A percentile compares a stretch with the other conserved stretches of the same genome.
Conservation (phyloP, 768 basidiomycete genomes). For the Leccinellum rugosiceps region DNA sequence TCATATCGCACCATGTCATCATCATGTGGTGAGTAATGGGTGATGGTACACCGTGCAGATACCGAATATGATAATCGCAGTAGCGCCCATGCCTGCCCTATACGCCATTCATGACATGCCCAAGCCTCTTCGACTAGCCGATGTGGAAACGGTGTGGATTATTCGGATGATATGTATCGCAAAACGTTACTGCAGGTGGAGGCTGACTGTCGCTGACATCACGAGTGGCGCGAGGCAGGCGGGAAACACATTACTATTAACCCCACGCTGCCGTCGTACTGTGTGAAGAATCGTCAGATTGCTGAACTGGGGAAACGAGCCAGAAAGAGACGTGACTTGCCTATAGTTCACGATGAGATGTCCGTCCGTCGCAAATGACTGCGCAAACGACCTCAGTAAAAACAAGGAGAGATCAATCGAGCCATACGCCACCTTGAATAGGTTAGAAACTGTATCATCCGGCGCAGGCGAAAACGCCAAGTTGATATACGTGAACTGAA, state of each 20-base stretch:
- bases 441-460: conserved; percentile 68
- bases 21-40: neutral
- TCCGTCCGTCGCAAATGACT: conserved; percentile 87
- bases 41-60: neutral
- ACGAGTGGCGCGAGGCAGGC: neutral
- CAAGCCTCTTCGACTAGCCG: neutral
- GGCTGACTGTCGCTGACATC: neutral
- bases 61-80: neutral
- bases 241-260: conserved; percentile 23
- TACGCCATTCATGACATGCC: neutral
- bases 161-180: neutral
- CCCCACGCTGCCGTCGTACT: conserved; percentile 69
- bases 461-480: conserved; percentile 74
- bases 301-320: no score
- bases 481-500: conserved; percentile 73
- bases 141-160: neutral
- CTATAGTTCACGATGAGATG: conserved; percentile 93
- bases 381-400: neutral
- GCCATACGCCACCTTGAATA: conserved; percentile 53
- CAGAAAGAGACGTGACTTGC: conserved; percentile 35
- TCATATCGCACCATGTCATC: conserved; percentile 1
- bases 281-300: conserved; percentile 3
- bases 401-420: neutral
- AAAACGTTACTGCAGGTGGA: neutral
- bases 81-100: neutral